Conservation (phyloP, 1,139 yeast species). For the Suzukiozyma palmioleophila region DNA sequence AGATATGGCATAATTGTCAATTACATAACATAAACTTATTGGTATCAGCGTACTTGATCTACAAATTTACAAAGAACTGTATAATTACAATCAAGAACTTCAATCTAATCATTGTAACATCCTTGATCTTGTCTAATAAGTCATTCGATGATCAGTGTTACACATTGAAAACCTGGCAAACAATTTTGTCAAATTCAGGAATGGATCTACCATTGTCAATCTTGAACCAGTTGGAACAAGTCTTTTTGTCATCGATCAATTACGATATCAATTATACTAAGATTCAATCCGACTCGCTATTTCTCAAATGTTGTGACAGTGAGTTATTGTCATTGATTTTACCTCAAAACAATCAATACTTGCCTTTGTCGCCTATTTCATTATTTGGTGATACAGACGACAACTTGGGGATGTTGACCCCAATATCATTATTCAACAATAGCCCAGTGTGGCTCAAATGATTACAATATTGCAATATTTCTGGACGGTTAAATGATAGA, state of each 20-base stretch:
- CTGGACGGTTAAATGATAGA: no score
- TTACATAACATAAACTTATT: neutral
- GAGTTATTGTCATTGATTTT: neutral
- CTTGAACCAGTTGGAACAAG: slow-evolving; percentile 26
- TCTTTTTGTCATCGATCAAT: slow-evolving; percentile 26
- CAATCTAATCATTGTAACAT: slow-evolving; percentile 23
- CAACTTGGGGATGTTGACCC: slow-evolving; percentile 1
- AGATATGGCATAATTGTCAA: neutral
- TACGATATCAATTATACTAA: slow-evolving; percentile 10
- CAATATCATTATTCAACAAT: neutral
- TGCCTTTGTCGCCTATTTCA: slow-evolving; percentile 1
- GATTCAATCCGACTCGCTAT: neutral
- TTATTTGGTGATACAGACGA: neutral
- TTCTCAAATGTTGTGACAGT: neutral
- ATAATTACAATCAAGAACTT: slow-evolving; percentile 8
- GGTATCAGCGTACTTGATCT: neutral
- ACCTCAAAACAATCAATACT: slow-evolving; percentile 1
- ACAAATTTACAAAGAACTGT: neutral
- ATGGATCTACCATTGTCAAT: slow-evolving; percentile 16
- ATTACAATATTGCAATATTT: no score
- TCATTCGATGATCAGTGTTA: slow-evolving; percentile 49
- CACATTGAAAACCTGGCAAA: slow-evolving; percentile 48
- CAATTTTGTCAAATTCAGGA: slow-evolving; percentile 12
- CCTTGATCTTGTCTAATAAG: slow-evolving; percentile 46
- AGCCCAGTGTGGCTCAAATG: neutral